A percentile compares a stretch with the other conserved stretches of the same genome.
These are phyloP conservation scores for Conidiobolus incongruus DNA, from an alignment of 371 early-diverging fungal species.

Conservation along the genomic window DNA sequence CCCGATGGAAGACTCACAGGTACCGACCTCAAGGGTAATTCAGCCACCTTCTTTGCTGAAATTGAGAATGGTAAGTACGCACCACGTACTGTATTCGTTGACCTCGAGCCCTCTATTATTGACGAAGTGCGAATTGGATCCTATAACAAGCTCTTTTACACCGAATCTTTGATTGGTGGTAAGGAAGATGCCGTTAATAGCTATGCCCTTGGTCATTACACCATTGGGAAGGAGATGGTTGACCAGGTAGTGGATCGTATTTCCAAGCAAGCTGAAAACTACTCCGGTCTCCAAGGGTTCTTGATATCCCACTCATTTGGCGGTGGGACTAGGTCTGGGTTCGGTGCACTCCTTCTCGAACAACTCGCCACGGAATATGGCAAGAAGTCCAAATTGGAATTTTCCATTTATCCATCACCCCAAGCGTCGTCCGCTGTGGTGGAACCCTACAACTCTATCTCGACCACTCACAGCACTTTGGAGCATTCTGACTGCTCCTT, in stretches of 20 bases:
- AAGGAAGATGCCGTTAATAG: constrained; percentile 99
- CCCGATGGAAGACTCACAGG: constrained; percentile 8
- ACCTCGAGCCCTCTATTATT: constrained; percentile 79
- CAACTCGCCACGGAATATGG: constrained; percentile 93
- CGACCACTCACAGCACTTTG: no score
- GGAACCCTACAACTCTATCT: no score
- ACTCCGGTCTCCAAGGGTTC: constrained; percentile 93
- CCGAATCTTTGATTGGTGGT: constrained; percentile 94
- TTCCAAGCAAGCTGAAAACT: constrained; percentile 93
- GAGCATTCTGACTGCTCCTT: no score
- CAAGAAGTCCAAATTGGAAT: no score
- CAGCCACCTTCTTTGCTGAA: constrained; percentile 95
- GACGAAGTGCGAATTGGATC: constrained; percentile 73
- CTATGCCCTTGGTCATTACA: no score
- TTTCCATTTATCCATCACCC: no score
- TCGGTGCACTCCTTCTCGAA: constrained; percentile 95
- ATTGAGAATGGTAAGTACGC: constrained; percentile 96
- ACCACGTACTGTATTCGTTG: constrained; percentile 90
- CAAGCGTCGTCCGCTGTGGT: no score
- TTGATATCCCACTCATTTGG: constrained; percentile 97
- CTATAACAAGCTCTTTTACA: constrained; percentile 86
- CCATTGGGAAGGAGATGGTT: constrained; percentile 95
- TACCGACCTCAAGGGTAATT: no score
- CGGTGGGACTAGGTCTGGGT: constrained; percentile 98
- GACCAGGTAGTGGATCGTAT: constrained; percentile 93